A percentile compares a stretch with the other conserved stretches of the same genome.
Evolutionary conservation across 345 rosid genomes (phyloP).

Genomic region (Balakata baccata): DNA sequence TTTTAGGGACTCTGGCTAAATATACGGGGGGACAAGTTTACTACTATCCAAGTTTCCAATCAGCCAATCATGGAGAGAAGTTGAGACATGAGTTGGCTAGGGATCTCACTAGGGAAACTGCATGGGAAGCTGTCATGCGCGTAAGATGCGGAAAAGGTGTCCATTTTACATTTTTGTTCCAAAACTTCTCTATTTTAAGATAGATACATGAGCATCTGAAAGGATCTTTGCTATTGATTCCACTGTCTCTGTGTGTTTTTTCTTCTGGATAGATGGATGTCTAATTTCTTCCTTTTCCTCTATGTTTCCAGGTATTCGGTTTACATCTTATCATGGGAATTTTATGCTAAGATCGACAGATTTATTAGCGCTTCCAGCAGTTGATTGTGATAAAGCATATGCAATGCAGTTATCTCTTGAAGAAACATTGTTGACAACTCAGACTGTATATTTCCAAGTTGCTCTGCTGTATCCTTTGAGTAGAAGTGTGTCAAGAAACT

Average conservation of each 20-base stretch:
- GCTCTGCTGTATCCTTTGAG: constrained; percentile 93
- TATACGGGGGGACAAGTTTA: constrained; percentile 98
- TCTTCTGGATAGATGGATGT: neutral
- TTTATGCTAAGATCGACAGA: constrained; percentile 98
- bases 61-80: constrained; percentile 70
- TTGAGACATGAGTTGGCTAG: constrained; percentile 82
- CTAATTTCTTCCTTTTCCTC: constrained; percentile 7
- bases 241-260: neutral
- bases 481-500: neutral
- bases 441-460: constrained; percentile 94
- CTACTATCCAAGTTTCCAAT: constrained; percentile 82
- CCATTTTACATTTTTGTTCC: neutral
- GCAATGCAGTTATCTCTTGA: constrained; percentile 91
- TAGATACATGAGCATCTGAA: neutral
- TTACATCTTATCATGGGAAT: constrained; percentile 92
- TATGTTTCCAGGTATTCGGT: constrained; percentile 72
- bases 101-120: constrained; percentile 98
- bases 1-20: constrained; percentile 80
- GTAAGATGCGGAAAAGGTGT: constrained; percentile 97
- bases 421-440: constrained; percentile 87
- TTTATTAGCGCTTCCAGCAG: constrained; percentile 92
- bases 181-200: neutral
- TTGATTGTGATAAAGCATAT: constrained; percentile 98
- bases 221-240: neutral
- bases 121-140: constrained; percentile 99